A percentile compares a stretch with the other conserved stretches of the same genome.
Evolutionary conservation across 176 grass and related monocot species (phyloP).

Genomic region (Oropetium thomaeum): DNA sequence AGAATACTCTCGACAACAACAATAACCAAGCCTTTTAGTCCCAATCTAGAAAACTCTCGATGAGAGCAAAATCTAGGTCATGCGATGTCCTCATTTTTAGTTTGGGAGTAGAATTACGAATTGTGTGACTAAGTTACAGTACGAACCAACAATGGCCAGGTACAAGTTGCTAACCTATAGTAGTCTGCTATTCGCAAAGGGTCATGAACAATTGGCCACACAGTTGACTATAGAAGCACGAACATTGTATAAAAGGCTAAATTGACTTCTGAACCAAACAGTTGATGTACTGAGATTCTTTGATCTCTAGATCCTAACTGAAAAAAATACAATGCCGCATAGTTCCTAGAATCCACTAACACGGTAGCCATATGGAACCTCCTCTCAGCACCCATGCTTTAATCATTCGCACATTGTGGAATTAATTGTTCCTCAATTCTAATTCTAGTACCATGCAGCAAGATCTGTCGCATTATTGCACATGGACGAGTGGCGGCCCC

Average conservation of each 20-base stretch:
- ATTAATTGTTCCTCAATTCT: background rate
- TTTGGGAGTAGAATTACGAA: background rate
- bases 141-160: background rate
- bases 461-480: constrained; percentile 11
- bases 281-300: background rate
- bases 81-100: background rate
- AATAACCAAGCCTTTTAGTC: too few species aligned
- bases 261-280: background rate
- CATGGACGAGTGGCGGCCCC: background rate
- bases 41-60: background rate
- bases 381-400: background rate
- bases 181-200: background rate
- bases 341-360: background rate
- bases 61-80: constrained; percentile 4
- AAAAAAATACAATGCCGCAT: background rate
- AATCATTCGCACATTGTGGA: background rate
- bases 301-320: background rate
- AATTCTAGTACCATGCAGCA: background rate
- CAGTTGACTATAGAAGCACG: background rate
- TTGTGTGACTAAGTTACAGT: background rate
- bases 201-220: too few species aligned
- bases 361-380: background rate
- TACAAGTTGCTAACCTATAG: background rate
- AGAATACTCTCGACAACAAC: too few species aligned
- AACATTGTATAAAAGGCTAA: constrained; percentile 9